A percentile compares a stretch with the other conserved stretches of the same genome.
Evolutionary conservation across 208 protist genomes (phyloP).

Genomic region (Crithidia bombi): DNA sequence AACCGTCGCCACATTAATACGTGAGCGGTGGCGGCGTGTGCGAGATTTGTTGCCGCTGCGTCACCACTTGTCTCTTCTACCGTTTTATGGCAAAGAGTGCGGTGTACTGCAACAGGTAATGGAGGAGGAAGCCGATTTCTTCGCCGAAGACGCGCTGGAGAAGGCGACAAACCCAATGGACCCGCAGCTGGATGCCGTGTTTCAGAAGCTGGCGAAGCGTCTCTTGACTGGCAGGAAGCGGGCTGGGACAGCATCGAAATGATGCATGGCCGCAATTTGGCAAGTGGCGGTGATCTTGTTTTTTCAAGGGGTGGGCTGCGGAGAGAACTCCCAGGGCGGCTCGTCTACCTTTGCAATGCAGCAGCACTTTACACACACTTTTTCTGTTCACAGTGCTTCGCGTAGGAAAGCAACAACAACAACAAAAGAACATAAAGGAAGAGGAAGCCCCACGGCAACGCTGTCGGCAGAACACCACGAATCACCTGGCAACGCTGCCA

Average conservation of each 20-base stretch:
- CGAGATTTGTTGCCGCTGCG: slow-evolving; percentile 50
- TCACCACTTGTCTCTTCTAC: slow-evolving; percentile 46
- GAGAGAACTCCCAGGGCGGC: too few species aligned
- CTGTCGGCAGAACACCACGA: too few species aligned
- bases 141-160: slow-evolving; percentile 36
- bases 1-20: slow-evolving; percentile 53
- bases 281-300: background rate
- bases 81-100: slow-evolving; percentile 72
- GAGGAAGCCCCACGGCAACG: too few species aligned
- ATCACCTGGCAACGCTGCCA: too few species aligned
- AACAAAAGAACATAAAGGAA: too few species aligned
- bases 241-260: background rate
- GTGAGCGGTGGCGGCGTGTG: slow-evolving; percentile 63
- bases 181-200: slow-evolving; percentile 12
- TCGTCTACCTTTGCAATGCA: too few species aligned
- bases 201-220: slow-evolving; percentile 23
- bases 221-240: slow-evolving; percentile 12
- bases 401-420: too few species aligned
- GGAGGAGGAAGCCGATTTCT: slow-evolving; percentile 82
- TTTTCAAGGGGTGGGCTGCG: too few species aligned
- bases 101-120: slow-evolving; percentile 71
- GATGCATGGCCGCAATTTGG: background rate
- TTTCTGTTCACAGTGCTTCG: too few species aligned
- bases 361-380: too few species aligned
- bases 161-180: slow-evolving; percentile 2